Percentiles rank a stretch among this genome's conserved stretches.
phyloP scores from a whole-genome alignment of 2,329 filamentous ascomycete genomes.

The Colletotrichum neosansevieriae region DNA sequence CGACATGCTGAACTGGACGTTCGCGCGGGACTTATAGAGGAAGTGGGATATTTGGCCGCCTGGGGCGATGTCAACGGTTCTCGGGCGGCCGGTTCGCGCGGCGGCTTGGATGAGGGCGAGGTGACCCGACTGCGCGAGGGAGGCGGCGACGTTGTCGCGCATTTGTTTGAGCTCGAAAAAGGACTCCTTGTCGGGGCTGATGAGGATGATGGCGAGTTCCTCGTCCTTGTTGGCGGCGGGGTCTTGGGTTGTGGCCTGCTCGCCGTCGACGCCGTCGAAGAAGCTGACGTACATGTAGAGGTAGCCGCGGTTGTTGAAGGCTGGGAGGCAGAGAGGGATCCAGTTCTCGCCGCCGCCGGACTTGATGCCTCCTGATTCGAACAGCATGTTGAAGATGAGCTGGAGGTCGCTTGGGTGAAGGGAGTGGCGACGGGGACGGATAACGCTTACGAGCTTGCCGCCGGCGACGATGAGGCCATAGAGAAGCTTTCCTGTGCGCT shows the following conservation, averaged over 20 bases:
- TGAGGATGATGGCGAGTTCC: conserved; percentile 91
- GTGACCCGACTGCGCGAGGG: conserved; percentile 81
- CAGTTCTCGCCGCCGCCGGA: conserved; percentile 94
- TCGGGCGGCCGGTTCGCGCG: conserved; percentile 77
- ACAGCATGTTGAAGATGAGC: conserved; percentile 99
- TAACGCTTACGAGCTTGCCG: conserved; percentile 92
- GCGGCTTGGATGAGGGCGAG: conserved; percentile 81
- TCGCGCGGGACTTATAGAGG: conserved; percentile 92
- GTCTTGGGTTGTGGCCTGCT: conserved; percentile 49
- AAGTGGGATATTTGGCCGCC: conserved; percentile 89
- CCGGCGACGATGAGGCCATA: conserved; percentile 96
- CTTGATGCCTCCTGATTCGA: conserved; percentile 92
- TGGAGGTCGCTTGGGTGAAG: conserved; percentile 95
- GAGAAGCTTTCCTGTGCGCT: conserved; percentile 80
- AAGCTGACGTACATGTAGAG: conserved; percentile 99
- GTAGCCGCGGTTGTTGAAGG: conserved; percentile 96
- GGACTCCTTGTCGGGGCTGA: conserved; percentile 91
- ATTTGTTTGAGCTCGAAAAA: conserved; percentile 89
- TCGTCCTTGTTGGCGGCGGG: conserved; percentile 75
- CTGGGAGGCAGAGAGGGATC: conserved; percentile 95
- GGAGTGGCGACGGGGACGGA: conserved; percentile 93
- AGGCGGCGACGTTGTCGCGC: conserved; percentile 72
- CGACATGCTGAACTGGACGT: conserved; percentile 97
- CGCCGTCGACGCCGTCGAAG: conserved; percentile 71
- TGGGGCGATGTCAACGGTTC: conserved; percentile 80